Evolutionary conservation across 2,329 filamentous ascomycete species (phyloP).

Genomic region (Parastagonospora avenae): DNA sequence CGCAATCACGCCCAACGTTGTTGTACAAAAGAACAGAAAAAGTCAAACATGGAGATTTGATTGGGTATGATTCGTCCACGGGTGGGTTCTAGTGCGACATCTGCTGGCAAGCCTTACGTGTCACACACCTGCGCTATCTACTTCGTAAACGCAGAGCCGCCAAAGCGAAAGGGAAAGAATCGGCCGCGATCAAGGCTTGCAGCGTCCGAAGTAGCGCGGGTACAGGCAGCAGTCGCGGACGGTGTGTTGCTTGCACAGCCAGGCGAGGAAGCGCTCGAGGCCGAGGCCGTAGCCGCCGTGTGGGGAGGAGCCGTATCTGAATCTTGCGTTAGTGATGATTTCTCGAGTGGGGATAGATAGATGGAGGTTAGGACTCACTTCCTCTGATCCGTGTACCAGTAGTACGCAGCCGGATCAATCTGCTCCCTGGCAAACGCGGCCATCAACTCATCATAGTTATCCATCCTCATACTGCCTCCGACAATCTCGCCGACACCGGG

Average conservation of each 20-base stretch:
- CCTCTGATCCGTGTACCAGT: slow-evolving; percentile 98
- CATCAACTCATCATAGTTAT: slow-evolving; percentile 83
- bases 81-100: slow-evolving; percentile 1
- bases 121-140: neutral
- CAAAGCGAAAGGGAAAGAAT: neutral
- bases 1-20: neutral
- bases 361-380: slow-evolving; percentile 67
- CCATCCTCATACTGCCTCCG: slow-evolving; percentile 95
- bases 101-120: neutral
- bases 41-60: slow-evolving; percentile 3
- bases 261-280: slow-evolving; percentile 78
- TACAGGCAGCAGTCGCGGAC: slow-evolving; percentile 75
- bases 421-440: slow-evolving; percentile 84
- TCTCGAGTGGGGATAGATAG: neutral
- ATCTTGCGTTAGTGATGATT: slow-evolving; percentile 23
- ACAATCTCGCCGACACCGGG: slow-evolving; percentile 97
- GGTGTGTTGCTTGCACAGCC: slow-evolving; percentile 70
- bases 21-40: neutral
- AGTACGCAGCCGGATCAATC: slow-evolving; percentile 84
- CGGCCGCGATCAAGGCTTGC: slow-evolving; percentile 66
- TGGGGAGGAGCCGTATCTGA: slow-evolving; percentile 84
- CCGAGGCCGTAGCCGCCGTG: slow-evolving; percentile 95
- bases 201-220: slow-evolving; percentile 79
- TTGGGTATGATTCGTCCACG: slow-evolving; percentile 19
- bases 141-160: neutral